phyloP scores from a whole-genome alignment of 306 rosid genomes.

The Sechiopsis laciniata region DNA sequence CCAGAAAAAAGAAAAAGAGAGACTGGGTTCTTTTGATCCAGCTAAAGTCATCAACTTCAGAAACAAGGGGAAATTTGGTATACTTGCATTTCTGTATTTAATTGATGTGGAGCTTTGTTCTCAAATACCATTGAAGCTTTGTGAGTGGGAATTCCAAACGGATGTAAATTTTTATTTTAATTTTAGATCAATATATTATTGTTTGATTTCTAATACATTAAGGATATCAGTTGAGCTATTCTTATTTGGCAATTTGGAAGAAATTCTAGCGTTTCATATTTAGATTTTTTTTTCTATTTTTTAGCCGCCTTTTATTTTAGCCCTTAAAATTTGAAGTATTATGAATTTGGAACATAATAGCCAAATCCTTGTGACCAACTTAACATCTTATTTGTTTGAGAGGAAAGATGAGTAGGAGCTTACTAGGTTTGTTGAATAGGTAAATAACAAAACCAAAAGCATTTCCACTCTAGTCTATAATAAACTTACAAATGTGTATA shows the following conservation, averaged over 20 bases:
- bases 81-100: slow-evolving; percentile 3
- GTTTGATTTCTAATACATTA: background rate
- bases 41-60: background rate
- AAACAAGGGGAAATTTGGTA: background rate
- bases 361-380: background rate
- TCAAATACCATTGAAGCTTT: background rate
- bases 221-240: too few relatives aligned
- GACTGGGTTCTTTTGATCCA: background rate
- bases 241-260: background rate
- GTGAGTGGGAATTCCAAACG: background rate
- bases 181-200: background rate
- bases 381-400: background rate
- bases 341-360: background rate
- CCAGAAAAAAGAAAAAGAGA: background rate
- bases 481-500: background rate
- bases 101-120: background rate
- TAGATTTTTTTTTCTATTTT: background rate
- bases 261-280: background rate
- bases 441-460: background rate
- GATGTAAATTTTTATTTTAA: background rate
- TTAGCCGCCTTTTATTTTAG: too few relatives aligned
- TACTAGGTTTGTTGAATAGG: background rate
- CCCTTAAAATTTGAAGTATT: too few relatives aligned
- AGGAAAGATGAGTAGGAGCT: slow-evolving; percentile 21
- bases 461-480: background rate